phyloP scores from a whole-genome alignment of 176 grass and related monocot species.

The Triticum turgidum region DNA sequence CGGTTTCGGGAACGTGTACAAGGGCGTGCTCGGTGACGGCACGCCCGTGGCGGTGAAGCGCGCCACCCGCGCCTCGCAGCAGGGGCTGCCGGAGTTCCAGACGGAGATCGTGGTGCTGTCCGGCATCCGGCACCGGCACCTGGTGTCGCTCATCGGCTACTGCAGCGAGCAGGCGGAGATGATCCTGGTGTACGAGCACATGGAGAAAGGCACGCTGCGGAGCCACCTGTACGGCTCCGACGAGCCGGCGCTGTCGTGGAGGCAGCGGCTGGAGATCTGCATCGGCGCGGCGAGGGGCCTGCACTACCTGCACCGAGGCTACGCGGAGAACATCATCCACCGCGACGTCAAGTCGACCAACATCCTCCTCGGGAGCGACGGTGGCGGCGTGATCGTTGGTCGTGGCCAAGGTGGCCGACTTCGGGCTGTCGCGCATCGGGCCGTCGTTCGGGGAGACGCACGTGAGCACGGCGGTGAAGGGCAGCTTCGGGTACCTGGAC shows the following conservation, averaged over 20 bases:
- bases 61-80: slow-evolving; percentile 26
- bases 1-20: slow-evolving; percentile 76
- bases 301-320: slow-evolving; percentile 49
- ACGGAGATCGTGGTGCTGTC: slow-evolving; percentile 72
- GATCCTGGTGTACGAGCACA: slow-evolving; percentile 80
- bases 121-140: slow-evolving; percentile 61
- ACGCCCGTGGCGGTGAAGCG: slow-evolving; percentile 62
- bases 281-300: slow-evolving; percentile 49
- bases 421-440: slow-evolving; percentile 66
- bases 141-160: slow-evolving; percentile 70
- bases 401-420: slow-evolving; percentile 67
- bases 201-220: slow-evolving; percentile 69
- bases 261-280: slow-evolving; percentile 60
- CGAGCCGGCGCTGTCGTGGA: slow-evolving; percentile 41
- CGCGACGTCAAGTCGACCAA: slow-evolving; percentile 84
- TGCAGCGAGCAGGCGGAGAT: slow-evolving; percentile 63
- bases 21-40: slow-evolving; percentile 37
- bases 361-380: slow-evolving; percentile 44
- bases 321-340: slow-evolving; percentile 64
- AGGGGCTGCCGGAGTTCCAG: slow-evolving; percentile 60
- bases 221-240: slow-evolving; percentile 55
- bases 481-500: slow-evolving; percentile 67
- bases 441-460: slow-evolving; percentile 52
- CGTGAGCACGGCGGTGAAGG: slow-evolving; percentile 64
- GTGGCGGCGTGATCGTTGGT: slow-evolving; percentile 29